Conservation (phyloP, 495 filamentous ascomycete genomes). For the Haplographium delicatum region DNA sequence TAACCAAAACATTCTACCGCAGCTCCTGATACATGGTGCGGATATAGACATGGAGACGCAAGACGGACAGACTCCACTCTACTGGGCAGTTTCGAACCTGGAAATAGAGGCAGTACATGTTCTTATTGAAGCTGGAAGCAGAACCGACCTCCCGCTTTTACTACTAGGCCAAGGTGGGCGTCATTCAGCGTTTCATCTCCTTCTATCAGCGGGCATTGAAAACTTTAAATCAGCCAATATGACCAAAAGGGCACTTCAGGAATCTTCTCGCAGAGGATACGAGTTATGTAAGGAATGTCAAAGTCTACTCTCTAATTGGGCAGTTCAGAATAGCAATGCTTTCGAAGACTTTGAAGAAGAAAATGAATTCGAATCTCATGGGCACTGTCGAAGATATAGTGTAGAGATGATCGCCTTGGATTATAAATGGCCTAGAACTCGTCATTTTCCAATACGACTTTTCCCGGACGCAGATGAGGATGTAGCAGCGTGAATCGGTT, state of each 20-base stretch:
- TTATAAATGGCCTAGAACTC: no score
- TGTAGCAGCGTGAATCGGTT: no score
- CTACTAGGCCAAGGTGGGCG: not conserved
- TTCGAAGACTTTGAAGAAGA: no score
- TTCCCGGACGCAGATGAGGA: no score
- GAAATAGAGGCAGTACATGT: not conserved
- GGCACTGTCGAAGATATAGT: no score
- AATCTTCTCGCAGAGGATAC: not conserved
- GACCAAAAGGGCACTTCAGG: not conserved
- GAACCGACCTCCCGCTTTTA: not conserved
- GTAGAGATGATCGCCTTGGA: no score
- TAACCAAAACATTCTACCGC: not conserved
- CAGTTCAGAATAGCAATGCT: no score
- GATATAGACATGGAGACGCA: slow-evolving; percentile 5
- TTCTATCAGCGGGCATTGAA: not conserved
- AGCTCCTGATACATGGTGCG: slow-evolving; percentile 21
- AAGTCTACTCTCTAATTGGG: not conserved
- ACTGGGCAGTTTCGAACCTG: not conserved
- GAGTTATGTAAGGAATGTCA: not conserved
- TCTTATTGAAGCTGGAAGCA: not conserved
- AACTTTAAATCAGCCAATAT: not conserved
- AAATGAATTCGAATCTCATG: no score
- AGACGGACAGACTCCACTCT: not conserved
- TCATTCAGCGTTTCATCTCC: not conserved
- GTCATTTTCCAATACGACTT: no score